These are phyloP conservation scores for Angomonas ambiguus DNA, from an alignment of 208 protist genomes.

Conservation along the genomic window DNA sequence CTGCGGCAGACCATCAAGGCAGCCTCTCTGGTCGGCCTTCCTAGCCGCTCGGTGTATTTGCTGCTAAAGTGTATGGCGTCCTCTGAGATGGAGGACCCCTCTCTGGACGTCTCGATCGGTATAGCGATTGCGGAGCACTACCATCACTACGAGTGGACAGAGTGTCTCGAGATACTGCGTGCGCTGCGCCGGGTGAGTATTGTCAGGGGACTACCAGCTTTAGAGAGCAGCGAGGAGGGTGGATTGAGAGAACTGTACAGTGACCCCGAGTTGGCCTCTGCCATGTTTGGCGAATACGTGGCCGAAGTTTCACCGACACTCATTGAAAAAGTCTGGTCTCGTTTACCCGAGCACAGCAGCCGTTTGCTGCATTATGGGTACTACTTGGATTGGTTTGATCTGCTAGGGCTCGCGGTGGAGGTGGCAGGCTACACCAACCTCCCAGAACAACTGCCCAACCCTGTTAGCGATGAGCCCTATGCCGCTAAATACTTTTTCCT, in stretches of 20 bases:
- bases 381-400: conserved; percentile 76
- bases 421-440: conserved; percentile 34
- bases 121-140: conserved; percentile 79
- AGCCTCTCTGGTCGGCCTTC: conserved; percentile 47
- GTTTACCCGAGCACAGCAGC: conserved; percentile 65
- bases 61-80: conserved; percentile 65
- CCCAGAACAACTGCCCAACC: conserved; percentile 61
- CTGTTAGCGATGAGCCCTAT: conserved; percentile 55
- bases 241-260: conserved; percentile 10
- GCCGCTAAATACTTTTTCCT: conserved; percentile 79
- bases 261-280: conserved; percentile 15
- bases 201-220: conserved; percentile 42
- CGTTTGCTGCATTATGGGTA: conserved; percentile 44
- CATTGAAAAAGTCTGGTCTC: conserved; percentile 65
- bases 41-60: conserved; percentile 48
- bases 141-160: conserved; percentile 38
- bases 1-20: conserved; percentile 36
- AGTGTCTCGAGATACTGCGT: conserved; percentile 79
- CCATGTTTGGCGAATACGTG: conserved; percentile 46
- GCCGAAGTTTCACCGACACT: conserved; percentile 63
- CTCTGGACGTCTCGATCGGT: conserved; percentile 61
- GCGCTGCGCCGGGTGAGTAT: conserved; percentile 71
- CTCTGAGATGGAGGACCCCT: conserved; percentile 67
- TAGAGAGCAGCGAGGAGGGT: conserved; percentile 11
- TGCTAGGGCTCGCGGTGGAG: conserved; percentile 67